phyloP scores from a whole-genome alignment of 805 yeast genomes.

The Sungouiella thailandica region DNA sequence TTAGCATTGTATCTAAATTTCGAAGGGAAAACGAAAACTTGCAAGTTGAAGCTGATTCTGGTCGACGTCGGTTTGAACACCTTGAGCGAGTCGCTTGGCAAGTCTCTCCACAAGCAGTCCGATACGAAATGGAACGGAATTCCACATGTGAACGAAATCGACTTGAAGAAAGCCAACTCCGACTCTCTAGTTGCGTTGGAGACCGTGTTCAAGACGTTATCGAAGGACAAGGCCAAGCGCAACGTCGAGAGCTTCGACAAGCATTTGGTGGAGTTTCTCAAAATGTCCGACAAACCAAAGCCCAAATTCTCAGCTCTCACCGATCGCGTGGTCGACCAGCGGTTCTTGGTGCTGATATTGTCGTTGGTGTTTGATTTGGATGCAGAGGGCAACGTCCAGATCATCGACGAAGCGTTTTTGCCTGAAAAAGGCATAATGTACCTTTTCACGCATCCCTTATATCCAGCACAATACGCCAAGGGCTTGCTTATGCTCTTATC shows the following conservation, averaged over 20 bases:
- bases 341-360: constrained; percentile 45
- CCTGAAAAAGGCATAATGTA: constrained; percentile 64
- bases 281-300: constrained; percentile 1
- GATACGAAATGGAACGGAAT: constrained; percentile 21
- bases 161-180: constrained; percentile 14
- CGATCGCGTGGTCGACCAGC: constrained; percentile 61
- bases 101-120: constrained; percentile 34
- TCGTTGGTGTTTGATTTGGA: constrained; percentile 33
- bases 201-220: constrained; percentile 14
- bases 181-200: constrained; percentile 11
- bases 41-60: constrained; percentile 40
- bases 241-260: constrained; percentile 14
- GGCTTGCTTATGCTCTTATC: constrained; percentile 51
- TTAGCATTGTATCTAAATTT: constrained; percentile 38
- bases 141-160: constrained; percentile 18
- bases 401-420: constrained; percentile 25
- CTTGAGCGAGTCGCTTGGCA: constrained; percentile 66
- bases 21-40: constrained; percentile 39
- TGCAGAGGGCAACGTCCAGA: constrained; percentile 18
- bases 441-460: constrained; percentile 81
- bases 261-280: constrained; percentile 21
- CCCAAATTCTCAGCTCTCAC: constrained; percentile 42
- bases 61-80: constrained; percentile 64
- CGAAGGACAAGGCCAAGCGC: constrained; percentile 2
- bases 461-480: constrained; percentile 56